Conservation (phyloP, 371 early-diverging fungal species). For the Saksenaea oblongispora region DNA sequence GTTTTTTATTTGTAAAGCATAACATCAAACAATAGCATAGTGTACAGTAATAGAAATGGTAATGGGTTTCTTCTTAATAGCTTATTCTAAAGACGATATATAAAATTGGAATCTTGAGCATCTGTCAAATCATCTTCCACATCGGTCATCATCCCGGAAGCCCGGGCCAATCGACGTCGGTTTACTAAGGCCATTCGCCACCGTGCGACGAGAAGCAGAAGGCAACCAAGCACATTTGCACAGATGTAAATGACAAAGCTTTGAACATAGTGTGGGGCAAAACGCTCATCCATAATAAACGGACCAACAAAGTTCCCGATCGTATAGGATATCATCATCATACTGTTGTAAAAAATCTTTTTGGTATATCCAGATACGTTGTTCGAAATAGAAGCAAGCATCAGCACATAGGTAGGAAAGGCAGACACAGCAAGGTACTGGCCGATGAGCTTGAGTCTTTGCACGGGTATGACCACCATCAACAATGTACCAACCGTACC, state of each 20-base stretch:
- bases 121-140: constrained; percentile 37
- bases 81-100: constrained; percentile 24
- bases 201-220: constrained; percentile 16
- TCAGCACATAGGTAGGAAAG: constrained; percentile 6
- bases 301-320: constrained; percentile 27
- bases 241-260: constrained; percentile 20
- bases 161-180: constrained; percentile 10
- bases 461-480: constrained; percentile 28
- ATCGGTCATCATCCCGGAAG: constrained; percentile 12
- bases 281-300: constrained; percentile 16
- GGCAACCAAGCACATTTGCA: constrained; percentile 10
- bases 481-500: constrained; percentile 36
- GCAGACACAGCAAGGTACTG: constrained; percentile 7
- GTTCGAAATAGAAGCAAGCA: constrained; percentile 7
- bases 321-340: constrained; percentile 5
- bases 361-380: constrained; percentile 17
- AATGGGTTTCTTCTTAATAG: too few relatives aligned
- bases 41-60: not conserved
- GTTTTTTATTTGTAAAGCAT: too few relatives aligned
- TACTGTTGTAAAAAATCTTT: constrained; percentile 16
- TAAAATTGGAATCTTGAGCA: constrained; percentile 32
- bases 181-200: constrained; percentile 28
- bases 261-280: constrained; percentile 13
- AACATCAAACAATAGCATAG: not conserved
- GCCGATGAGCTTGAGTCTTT: constrained; percentile 11